Evolutionary conservation across 345 rosid species (phyloP), one percentile per base, ranked within the genome.

Genomic region (Microcos paniculata): DNA sequence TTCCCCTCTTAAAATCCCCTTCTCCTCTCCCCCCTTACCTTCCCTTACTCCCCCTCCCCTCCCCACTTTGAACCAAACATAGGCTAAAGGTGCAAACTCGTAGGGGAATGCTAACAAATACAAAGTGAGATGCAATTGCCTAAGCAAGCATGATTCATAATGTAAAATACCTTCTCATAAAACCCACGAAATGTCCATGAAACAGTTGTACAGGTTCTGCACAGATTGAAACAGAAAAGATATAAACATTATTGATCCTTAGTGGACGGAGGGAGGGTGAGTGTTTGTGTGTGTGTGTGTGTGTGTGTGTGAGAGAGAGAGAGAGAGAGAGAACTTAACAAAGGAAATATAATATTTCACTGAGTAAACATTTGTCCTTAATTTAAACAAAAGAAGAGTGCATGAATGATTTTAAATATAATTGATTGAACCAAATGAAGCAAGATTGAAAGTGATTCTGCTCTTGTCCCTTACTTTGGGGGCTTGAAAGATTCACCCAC

Each of bases 401-500:
- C 72, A 70, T 51, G 49, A 31, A 31, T 19, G 28, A 69, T 69
- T 28, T 68, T 10, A 46, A 26, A 68, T n/a, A 6, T 16, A 68
- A 68, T 46, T 18, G 24, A 49, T 49, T 30, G 35, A 30, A 49
- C 26, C n/a, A n/a, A n/a, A n/a, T n/a, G n/a, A n/a, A n/a, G n/a
- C n/a, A n/a, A n/a, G n/a, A n/a, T 13, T 62, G 28, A 69, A 69
- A 45, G 19, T 2, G 49, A 49, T 42, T 56, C 19, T 52, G 28
- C 63, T 62, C 71, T 35, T 38, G 65, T 48, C 80, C 69, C 88
- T 89, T 84, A 91, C 96, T 89, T 91, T 75, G 93, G 96, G 35
- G 96, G 96, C 79, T 71, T 91, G 74, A 91, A 91, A 75, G 93
- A 89, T 78, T 91, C 96, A 80, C 96, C 96, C 52, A 91, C 96